Evolutionary conservation across 148 eudicot genomes (phyloP).

Genomic region (Camellia sinensis): DNA sequence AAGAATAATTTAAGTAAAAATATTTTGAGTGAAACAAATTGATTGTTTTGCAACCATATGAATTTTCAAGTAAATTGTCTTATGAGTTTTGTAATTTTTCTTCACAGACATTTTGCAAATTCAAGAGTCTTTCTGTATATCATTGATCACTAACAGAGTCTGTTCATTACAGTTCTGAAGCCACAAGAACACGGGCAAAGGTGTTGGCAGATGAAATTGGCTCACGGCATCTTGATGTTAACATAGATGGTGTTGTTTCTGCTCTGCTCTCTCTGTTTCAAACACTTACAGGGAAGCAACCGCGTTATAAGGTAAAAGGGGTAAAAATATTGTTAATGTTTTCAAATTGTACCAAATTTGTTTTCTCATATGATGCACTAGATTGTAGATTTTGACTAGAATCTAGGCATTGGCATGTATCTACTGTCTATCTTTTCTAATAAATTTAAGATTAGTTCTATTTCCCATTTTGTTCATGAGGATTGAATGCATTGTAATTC

Average conservation of each 20-base stretch:
- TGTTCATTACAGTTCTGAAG: conserved; percentile 62
- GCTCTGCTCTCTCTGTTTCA: conserved; percentile 77
- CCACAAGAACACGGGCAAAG: conserved; percentile 74
- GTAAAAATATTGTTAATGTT: neutral
- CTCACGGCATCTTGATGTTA: conserved; percentile 90
- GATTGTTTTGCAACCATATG: neutral
- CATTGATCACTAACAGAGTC: conserved; percentile 8
- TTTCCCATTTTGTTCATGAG: neutral
- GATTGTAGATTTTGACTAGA: neutral
- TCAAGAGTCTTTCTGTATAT: neutral
- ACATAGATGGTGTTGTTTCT: conserved; percentile 75
- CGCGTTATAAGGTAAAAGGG: conserved; percentile 72
- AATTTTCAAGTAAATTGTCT: neutral
- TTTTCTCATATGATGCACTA: neutral
- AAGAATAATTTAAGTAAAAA: neutral
- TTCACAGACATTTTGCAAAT: neutral
- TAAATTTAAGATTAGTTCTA: neutral
- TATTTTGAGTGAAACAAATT: neutral
- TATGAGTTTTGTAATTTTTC: neutral
- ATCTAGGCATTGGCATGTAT: neutral
- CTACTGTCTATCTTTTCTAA: neutral
- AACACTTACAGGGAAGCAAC: conserved; percentile 84
- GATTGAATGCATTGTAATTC: neutral
- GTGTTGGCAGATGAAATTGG: conserved; percentile 84
- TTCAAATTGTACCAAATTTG: neutral